Percentiles rank a stretch among this genome's conserved stretches.
These are phyloP conservation scores for Papiliotrema fonsecae DNA, from an alignment of 1,284 basidiomycete species.

Conservation along the genomic window DNA sequence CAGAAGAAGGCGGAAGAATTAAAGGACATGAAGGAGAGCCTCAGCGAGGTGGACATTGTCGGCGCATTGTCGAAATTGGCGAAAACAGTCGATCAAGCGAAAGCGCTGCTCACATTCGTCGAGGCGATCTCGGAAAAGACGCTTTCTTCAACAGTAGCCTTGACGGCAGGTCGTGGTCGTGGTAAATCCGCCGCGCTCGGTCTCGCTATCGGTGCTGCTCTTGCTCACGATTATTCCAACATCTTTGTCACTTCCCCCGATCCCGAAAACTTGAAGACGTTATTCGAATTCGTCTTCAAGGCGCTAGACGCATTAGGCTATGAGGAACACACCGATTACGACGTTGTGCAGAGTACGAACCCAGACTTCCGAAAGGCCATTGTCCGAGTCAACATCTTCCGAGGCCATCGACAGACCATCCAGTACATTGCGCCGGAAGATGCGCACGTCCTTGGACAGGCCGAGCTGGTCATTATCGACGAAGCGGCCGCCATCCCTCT, in stretches of 20 bases:
- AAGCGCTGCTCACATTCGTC: slow-evolving; percentile 85
- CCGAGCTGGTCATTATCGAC: slow-evolving; percentile 95
- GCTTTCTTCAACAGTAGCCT: slow-evolving; percentile 86
- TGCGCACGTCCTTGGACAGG: slow-evolving; percentile 93
- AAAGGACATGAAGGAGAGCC: slow-evolving; percentile 70
- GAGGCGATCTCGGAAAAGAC: slow-evolving; percentile 90
- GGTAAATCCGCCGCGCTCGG: slow-evolving; percentile 97
- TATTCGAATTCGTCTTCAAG: slow-evolving; percentile 99
- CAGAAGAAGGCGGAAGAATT: slow-evolving; percentile 57
- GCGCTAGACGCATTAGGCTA: slow-evolving; percentile 92
- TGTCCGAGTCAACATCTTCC: slow-evolving; percentile 92
- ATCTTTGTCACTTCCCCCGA: slow-evolving; percentile 97
- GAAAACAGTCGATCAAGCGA: slow-evolving; percentile 82
- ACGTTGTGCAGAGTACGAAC: slow-evolving; percentile 89
- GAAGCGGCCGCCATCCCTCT: slow-evolving; percentile 98
- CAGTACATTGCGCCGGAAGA: slow-evolving; percentile 99
- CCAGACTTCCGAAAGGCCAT: slow-evolving; percentile 94
- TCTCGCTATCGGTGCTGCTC: slow-evolving; percentile 84
- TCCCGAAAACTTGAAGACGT: slow-evolving; percentile 93
- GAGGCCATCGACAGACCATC: slow-evolving; percentile 87
- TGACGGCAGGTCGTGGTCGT: slow-evolving; percentile 91
- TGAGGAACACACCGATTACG: slow-evolving; percentile 97
- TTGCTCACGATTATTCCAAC: slow-evolving; percentile 94
- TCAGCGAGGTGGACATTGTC: slow-evolving; percentile 80
- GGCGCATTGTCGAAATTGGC: slow-evolving; percentile 88